Evolutionary conservation across 371 early-diverging fungal species (phyloP).

Genomic region (Choanephora cucurbitarum): DNA sequence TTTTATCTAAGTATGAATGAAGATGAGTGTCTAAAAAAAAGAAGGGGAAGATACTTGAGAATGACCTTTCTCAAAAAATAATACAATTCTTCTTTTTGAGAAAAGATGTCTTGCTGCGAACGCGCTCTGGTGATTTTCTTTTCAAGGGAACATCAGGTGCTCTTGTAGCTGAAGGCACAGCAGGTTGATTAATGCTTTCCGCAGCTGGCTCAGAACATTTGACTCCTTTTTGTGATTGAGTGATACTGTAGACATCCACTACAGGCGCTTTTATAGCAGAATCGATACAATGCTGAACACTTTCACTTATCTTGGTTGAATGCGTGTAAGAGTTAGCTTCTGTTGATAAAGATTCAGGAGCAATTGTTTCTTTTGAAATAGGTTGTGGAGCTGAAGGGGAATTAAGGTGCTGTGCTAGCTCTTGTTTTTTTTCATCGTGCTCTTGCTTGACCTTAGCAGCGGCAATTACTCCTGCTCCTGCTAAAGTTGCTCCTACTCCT

Average conservation of each 20-base stretch:
- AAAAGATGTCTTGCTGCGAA: background rate
- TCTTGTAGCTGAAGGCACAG: slow-evolving; percentile 14
- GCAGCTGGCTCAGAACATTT: slow-evolving; percentile 15
- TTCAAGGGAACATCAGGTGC: slow-evolving; percentile 6
- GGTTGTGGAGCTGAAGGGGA: background rate
- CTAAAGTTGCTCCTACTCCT: background rate
- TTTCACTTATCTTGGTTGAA: slow-evolving; percentile 7
- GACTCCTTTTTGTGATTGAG: background rate
- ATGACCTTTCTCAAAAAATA: background rate
- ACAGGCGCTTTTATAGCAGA: slow-evolving; percentile 12
- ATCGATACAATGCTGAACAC: slow-evolving; percentile 15
- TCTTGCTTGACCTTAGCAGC: background rate
- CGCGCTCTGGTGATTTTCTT: background rate
- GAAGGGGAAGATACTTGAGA: background rate
- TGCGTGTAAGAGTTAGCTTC: background rate
- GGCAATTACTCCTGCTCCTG: background rate
- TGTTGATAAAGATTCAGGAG: background rate
- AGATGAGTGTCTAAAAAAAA: background rate
- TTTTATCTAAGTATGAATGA: background rate
- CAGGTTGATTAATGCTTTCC: slow-evolving; percentile 4
- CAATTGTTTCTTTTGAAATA: background rate
- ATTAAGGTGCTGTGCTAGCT: background rate
- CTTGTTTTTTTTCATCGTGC: background rate
- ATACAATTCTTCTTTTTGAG: slow-evolving; percentile 3
- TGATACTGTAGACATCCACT: slow-evolving; percentile 4